Evolutionary conservation across 2,329 filamentous ascomycete genomes (phyloP).

Genomic region (Rutstroemia sydowiana): DNA sequence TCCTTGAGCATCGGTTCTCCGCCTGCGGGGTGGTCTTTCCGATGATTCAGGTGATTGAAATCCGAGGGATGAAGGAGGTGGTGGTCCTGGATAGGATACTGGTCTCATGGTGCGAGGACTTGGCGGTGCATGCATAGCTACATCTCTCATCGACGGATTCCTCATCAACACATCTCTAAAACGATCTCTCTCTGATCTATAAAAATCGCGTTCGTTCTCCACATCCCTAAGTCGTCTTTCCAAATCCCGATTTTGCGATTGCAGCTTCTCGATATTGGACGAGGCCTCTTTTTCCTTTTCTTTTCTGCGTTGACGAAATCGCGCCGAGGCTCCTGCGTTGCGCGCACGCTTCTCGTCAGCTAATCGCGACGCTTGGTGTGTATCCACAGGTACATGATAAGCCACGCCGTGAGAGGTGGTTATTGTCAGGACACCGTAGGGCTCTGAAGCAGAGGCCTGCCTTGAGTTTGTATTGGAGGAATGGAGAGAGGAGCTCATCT

Average conservation of each 20-base stretch:
- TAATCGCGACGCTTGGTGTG: constrained; percentile 72
- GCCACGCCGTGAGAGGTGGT: constrained; percentile 42
- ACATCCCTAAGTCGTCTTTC: constrained; percentile 44
- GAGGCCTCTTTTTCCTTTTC: constrained; percentile 71
- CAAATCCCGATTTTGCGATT: constrained; percentile 64
- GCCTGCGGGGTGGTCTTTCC: constrained; percentile 26
- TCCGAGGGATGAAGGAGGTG: constrained; percentile 13
- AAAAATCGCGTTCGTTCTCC: constrained; percentile 63
- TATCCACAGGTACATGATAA: constrained; percentile 63
- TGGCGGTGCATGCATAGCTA: constrained; percentile 44
- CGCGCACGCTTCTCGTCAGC: constrained; percentile 80
- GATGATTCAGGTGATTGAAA: constrained; percentile 16
- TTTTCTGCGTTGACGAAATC: constrained; percentile 75
- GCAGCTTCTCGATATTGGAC: constrained; percentile 60
- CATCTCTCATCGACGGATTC: constrained; percentile 48
- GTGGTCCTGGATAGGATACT: constrained; percentile 19
- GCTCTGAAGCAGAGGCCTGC: constrained; percentile 29
- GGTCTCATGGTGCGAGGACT: constrained; percentile 36
- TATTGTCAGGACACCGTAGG: constrained; percentile 30
- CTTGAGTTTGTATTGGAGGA: constrained; percentile 26
- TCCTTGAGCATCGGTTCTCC: constrained; percentile 27
- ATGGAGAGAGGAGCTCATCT: constrained; percentile 24
- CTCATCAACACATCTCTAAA: constrained; percentile 59
- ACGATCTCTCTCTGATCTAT: constrained; percentile 64
- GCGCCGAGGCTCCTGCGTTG: constrained; percentile 78